Evolutionary conservation across 2,329 filamentous ascomycete genomes (phyloP).

Genomic region (Gnomoniopsis smithogilvyi): DNA sequence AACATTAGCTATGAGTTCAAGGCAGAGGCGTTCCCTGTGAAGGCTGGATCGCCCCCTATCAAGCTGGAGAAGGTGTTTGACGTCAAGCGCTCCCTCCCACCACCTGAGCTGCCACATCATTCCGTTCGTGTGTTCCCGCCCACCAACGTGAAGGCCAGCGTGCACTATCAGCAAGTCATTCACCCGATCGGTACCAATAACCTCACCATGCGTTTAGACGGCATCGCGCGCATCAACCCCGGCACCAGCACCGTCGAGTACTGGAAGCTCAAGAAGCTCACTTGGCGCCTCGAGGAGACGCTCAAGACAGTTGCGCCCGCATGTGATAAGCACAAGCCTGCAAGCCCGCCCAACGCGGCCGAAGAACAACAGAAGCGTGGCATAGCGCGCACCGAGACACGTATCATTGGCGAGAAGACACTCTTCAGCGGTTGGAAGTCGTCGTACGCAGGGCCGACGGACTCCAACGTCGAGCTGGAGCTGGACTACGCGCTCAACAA

Average conservation of each 20-base stretch:
- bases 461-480: constrained; percentile 71
- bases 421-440: constrained; percentile 90
- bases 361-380: constrained; percentile 55
- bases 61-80: constrained; percentile 66
- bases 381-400: constrained; percentile 68
- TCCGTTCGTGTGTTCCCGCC: constrained; percentile 94
- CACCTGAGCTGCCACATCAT: constrained; percentile 77
- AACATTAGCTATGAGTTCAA: constrained; percentile 76
- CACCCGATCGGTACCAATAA: constrained; percentile 82
- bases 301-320: constrained; percentile 75
- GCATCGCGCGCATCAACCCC: constrained; percentile 70
- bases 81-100: constrained; percentile 72
- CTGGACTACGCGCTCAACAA: constrained; percentile 68
- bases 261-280: constrained; percentile 88
- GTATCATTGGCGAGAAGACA: constrained; percentile 76
- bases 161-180: constrained; percentile 78
- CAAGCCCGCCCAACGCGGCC: constrained; percentile 40
- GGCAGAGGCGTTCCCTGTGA: constrained; percentile 59
- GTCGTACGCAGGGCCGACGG: constrained; percentile 43
- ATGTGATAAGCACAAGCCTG: constrained; percentile 70
- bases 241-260: constrained; percentile 69
- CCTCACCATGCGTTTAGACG: constrained; percentile 77
- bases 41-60: constrained; percentile 43
- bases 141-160: constrained; percentile 85
- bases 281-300: constrained; percentile 90